phyloP scores from a whole-genome alignment of 2,329 filamentous ascomycete species.

The Macrophomina phaseolina region DNA sequence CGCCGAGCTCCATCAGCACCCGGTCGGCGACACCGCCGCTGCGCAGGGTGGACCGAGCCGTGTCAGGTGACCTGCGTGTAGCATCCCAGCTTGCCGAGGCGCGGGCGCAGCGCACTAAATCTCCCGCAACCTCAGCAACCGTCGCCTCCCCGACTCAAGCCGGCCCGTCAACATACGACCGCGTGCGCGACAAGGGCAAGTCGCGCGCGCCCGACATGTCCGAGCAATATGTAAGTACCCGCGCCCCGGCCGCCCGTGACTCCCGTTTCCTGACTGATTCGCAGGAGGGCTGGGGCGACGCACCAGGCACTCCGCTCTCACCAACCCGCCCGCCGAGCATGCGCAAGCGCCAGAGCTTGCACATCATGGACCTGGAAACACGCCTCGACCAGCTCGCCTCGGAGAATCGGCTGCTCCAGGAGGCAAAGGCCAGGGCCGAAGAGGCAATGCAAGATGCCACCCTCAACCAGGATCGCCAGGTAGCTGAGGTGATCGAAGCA shows the following conservation, averaged over 20 bases:
- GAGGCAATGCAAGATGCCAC: slow-evolving; percentile 61
- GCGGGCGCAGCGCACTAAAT: slow-evolving; percentile 30
- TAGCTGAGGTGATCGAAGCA: slow-evolving; percentile 63
- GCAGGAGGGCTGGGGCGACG: slow-evolving; percentile 93
- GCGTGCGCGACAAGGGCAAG: slow-evolving; percentile 86
- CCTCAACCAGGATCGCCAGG: slow-evolving; percentile 55
- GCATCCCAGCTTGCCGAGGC: slow-evolving; percentile 65
- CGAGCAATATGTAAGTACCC: slow-evolving; percentile 84
- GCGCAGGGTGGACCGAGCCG: slow-evolving; percentile 68
- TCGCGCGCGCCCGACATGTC: slow-evolving; percentile 75
- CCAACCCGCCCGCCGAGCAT: slow-evolving; percentile 94
- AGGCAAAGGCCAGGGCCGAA: slow-evolving; percentile 74
- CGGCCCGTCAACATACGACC: slow-evolving; percentile 67
- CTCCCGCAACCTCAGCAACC: slow-evolving; percentile 41
- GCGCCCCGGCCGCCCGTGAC: slow-evolving; percentile 23
- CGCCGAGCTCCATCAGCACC: slow-evolving; percentile 66
- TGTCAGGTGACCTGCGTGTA: slow-evolving; percentile 78
- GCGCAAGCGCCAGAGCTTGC: slow-evolving; percentile 96
- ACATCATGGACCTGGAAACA: slow-evolving; percentile 85
- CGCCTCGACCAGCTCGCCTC: slow-evolving; percentile 82
- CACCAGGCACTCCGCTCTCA: slow-evolving; percentile 85
- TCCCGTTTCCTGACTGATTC: slow-evolving; percentile 35
- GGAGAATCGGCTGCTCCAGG: slow-evolving; percentile 81
- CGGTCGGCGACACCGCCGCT: slow-evolving; percentile 70
- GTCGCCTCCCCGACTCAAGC: slow-evolving; percentile 42